These are phyloP conservation scores for Monosporascus sp. DNA, from an alignment of 2,329 filamentous ascomycete species.

Conservation along the genomic window DNA sequence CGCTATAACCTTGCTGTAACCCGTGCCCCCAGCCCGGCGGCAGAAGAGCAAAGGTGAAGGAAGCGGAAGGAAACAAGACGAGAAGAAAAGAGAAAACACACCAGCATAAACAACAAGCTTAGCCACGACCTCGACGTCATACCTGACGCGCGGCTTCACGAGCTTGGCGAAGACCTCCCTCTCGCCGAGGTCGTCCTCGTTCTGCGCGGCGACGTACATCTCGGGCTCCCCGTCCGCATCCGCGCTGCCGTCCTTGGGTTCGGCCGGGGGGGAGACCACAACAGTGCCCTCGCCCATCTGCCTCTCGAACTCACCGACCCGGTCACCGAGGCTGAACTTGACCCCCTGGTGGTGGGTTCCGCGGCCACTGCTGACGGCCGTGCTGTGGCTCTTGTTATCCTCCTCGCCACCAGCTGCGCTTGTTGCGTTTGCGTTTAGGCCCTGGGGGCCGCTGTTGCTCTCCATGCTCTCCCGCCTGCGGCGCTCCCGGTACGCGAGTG, in stretches of 20 bases:
- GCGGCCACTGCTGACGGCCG: conserved; percentile 2
- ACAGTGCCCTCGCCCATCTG: conserved; percentile 66
- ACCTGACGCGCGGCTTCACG: conserved; percentile 81
- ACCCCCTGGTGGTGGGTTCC: conserved; percentile 26
- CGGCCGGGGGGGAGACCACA: conserved; percentile 25
- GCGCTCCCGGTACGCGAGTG: conserved; percentile 79
- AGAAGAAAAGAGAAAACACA: conserved; percentile 35
- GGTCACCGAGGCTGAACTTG: conserved; percentile 30
- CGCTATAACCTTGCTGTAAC: no score
- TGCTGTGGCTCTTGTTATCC: conserved; percentile 17
- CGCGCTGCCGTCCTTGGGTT: conserved; percentile 19
- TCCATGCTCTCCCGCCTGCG: conserved; percentile 49
- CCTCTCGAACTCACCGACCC: conserved; percentile 60
- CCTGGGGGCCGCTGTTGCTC: conserved; percentile 41
- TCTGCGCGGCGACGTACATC: conserved; percentile 34
- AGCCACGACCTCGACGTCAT: conserved; percentile 98
- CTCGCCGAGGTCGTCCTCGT: conserved; percentile 56
- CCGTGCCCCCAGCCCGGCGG: no score
- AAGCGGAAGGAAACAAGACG: not conserved
- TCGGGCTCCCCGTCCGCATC: conserved; percentile 29
- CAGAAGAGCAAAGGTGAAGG: not conserved
- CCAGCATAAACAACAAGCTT: conserved; percentile 93
- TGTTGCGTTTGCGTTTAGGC: conserved; percentile 22
- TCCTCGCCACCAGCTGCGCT: conserved; percentile 18
- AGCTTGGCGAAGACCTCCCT: conserved; percentile 79